These are phyloP conservation scores for Peribolospora kevripleyi DNA, from an alignment of 768 basidiomycete genomes.

Conservation along the genomic window DNA sequence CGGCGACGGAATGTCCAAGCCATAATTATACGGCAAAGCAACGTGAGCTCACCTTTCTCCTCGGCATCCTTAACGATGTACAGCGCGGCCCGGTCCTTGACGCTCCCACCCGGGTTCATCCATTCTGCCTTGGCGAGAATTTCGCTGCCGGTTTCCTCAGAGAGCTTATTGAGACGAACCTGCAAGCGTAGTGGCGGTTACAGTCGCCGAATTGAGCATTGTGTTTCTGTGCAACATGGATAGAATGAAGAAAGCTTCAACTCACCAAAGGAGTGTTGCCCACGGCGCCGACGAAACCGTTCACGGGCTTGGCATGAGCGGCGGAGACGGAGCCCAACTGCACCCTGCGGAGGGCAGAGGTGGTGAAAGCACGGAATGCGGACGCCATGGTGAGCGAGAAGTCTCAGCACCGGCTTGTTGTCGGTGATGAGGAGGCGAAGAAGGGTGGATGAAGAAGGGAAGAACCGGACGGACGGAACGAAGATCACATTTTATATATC, in stretches of 20 bases:
- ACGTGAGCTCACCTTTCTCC: conserved; percentile 40
- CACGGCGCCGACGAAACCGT: conserved; percentile 66
- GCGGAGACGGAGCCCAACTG: not conserved
- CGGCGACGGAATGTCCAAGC: conserved; percentile 15
- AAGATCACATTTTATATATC: too few relatives aligned
- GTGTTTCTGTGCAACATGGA: not conserved
- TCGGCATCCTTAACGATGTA: conserved; percentile 73
- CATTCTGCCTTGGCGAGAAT: conserved; percentile 96
- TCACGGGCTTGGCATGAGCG: conserved; percentile 7
- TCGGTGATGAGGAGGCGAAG: too few relatives aligned
- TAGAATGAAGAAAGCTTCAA: not conserved
- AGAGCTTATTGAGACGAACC: conserved; percentile 63
- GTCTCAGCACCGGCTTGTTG: too few relatives aligned
- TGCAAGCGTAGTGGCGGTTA: conserved; percentile 16
- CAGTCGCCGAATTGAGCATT: not conserved
- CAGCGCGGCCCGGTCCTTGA: conserved; percentile 90
- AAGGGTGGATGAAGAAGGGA: too few relatives aligned
- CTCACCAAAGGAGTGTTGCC: conserved; percentile 81
- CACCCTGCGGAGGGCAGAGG: too few relatives aligned
- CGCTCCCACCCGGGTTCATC: conserved; percentile 91
- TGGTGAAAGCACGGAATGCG: too few relatives aligned
- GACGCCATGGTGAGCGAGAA: too few relatives aligned
- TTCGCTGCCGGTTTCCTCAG: conserved; percentile 53
- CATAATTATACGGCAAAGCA: not conserved
- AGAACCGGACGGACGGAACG: too few relatives aligned